Evolutionary conservation across 805 yeast species (phyloP), one percentile per base, ranked within the genome.

Genomic region (Schwanniomyces sp.): DNA sequence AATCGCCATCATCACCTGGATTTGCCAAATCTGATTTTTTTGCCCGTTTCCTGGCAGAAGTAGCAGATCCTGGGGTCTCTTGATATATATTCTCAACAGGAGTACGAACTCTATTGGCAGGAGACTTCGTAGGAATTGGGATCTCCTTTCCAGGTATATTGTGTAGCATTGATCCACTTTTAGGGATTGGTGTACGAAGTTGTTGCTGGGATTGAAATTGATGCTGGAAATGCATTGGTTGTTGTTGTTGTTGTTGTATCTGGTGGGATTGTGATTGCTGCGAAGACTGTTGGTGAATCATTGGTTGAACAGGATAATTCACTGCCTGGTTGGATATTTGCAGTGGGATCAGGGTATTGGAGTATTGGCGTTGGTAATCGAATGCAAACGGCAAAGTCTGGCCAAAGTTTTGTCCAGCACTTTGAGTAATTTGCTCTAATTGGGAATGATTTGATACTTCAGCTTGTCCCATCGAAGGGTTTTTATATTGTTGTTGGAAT

Each of bases 1-100:
- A 54, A 48, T 72, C 76, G 10, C 72, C 67, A 14, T 66, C 68
- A 45, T 67, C 71, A 10, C 69, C 69, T 3, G 66, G 66, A 7
- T 58, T 45, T 2, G 62, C 61, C 48, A 60, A 64, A 51, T 67
- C 70, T 0, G 68, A 54, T 39, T 60, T 60, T 47, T 71, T 57
- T 3, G 58, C 48, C 41, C 67, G 55, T 47, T 64, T 66, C n/a
- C 63, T 51, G 40, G 44, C 36, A 39, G 44, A 28, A 9, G 34
- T 34, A 6, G 26, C 41, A 26, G 44, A n/a, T 29, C 47, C 39
- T 25, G 28, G 30, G 34, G 41, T 17, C 39, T 48, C 32, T 7
- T 26, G 24, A 25, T 25, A 25, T 12, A 40, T 40, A 41, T 28
- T 36, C 21, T 49, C 47, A 28, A 29, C 47, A 5, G 52, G 52